Conservation (phyloP, 805 yeast species). For the Lipomyces kockii region DNA sequence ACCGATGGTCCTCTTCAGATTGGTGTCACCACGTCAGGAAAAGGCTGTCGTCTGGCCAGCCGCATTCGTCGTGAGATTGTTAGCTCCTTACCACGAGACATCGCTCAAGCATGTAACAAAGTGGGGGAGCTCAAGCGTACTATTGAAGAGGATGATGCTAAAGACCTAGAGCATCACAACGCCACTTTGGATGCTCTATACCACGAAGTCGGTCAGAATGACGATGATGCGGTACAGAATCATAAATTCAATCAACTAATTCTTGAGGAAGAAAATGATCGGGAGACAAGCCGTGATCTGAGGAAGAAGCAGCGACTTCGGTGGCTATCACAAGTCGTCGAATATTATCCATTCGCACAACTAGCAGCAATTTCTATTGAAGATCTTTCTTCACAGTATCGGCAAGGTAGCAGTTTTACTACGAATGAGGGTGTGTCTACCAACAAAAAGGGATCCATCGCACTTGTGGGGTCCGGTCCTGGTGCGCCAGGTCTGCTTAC, state of each 20-base stretch:
- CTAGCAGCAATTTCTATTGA: slow-evolving; percentile 64
- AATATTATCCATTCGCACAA: slow-evolving; percentile 77
- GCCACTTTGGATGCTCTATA: slow-evolving; percentile 2
- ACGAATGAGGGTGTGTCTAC: background rate
- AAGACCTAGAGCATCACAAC: slow-evolving; percentile 41
- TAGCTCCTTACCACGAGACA: slow-evolving; percentile 63
- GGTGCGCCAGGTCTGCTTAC: slow-evolving; percentile 84
- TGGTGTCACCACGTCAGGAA: slow-evolving; percentile 84
- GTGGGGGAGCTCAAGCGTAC: slow-evolving; percentile 67
- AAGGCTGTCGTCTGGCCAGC: slow-evolving; percentile 85
- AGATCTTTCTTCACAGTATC: slow-evolving; percentile 57
- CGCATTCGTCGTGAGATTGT: slow-evolving; percentile 77
- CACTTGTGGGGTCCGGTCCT: slow-evolving; percentile 94
- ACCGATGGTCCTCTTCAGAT: slow-evolving; percentile 74
- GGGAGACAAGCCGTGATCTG: background rate
- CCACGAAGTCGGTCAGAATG: slow-evolving; percentile 56
- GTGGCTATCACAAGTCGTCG: slow-evolving; percentile 89
- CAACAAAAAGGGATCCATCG: slow-evolving; percentile 59
- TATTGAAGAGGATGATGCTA: slow-evolving; percentile 59
- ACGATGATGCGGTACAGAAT: slow-evolving; percentile 71
- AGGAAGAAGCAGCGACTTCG: slow-evolving; percentile 58
- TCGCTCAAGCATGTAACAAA: slow-evolving; percentile 68
- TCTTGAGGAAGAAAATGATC: slow-evolving; percentile 55
- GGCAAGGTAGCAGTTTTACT: background rate
- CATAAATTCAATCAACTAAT: slow-evolving; percentile 64